Evolutionary conservation across 345 rosid genomes (phyloP), one percentile per base, ranked within the genome.

Genomic region (Durio zibethinus): DNA sequence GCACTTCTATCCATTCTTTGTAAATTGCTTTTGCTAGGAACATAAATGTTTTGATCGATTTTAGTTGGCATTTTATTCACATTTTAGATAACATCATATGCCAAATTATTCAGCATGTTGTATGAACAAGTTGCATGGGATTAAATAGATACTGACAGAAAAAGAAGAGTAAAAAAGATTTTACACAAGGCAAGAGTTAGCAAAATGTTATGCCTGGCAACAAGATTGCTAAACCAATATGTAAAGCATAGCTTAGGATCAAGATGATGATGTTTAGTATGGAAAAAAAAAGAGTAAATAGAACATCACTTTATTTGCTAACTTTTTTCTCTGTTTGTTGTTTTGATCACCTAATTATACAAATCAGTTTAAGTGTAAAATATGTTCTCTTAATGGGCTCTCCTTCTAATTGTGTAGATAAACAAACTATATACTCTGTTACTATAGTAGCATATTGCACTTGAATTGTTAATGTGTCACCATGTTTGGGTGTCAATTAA

Each of bases 401-500:
- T n/a, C n/a, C n/a, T n/a, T n/a, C n/a, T n/a, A n/a, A n/a, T n/a
- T n/a, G n/a, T n/a, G n/a, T n/a, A n/a, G n/a, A n/a, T n/a, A n/a
- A n/a, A n/a, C n/a, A n/a, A 35, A 35, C 43, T 63, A 10, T 60
- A 60, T 12, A 27, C 66, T 29, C 67, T 16, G 23, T 7, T 62
- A 62, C 18, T 2, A 62, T 62, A 1, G 33, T 62, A 12, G 45
- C 47, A 20, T 18, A 9, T 68, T 45, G 10, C 70, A 14, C 47
- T 20, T 64, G 47, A 64, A 36, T 64, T 36, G 27, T 35, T 64
- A 20, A 56, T 1, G 15, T 59, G 25, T 14, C 63, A 10, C 4
- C 15, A 10, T 73, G 76, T n/a, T n/a, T n/a, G n/a, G n/a, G n/a
- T n/a, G n/a, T 52, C 52, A 36, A 63, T 50, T 59, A 60, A 65